phyloP scores from a whole-genome alignment of 2,329 filamentous ascomycete genomes.

The Helotiales sp. region DNA sequence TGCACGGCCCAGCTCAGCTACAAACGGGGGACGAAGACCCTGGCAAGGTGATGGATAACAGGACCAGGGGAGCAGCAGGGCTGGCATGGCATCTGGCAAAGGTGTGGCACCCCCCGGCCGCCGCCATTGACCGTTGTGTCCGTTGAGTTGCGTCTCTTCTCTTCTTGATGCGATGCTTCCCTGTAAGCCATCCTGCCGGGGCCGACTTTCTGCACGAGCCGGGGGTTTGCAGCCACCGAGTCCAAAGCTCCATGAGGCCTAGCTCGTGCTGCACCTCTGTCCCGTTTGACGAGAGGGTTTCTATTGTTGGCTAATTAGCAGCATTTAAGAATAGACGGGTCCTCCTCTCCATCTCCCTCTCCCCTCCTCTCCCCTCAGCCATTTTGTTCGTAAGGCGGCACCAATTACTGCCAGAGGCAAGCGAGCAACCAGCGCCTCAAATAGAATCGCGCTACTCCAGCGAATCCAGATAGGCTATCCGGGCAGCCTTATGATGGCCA shows the following conservation, averaged over 20 bases:
- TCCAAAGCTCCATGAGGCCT: conserved; percentile 15
- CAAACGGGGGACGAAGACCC: conserved; percentile 26
- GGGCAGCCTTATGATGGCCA: conserved; percentile 28
- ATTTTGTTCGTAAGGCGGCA: conserved; percentile 28
- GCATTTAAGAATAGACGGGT: conserved; percentile 35
- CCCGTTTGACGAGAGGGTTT: conserved; percentile 11
- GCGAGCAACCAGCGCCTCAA: conserved; percentile 23
- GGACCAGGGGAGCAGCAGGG: conserved; percentile 19
- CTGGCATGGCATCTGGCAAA: background rate
- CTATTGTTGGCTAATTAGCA: conserved; percentile 35
- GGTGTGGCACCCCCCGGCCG: conserved; percentile 14
- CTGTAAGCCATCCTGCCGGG: conserved; percentile 31
- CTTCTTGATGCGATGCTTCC: background rate
- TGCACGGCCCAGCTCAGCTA: conserved; percentile 34
- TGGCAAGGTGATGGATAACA: conserved; percentile 22
- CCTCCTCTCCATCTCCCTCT: no score
- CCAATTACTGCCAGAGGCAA: conserved; percentile 13
- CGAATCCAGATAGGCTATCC: conserved; percentile 23
- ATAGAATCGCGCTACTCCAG: conserved; percentile 34
- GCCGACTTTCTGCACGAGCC: conserved; percentile 26
- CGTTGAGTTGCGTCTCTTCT: conserved; percentile 14
- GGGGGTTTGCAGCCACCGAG: conserved; percentile 9
- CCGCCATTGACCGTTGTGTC: conserved; percentile 26
- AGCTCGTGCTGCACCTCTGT: conserved; percentile 15
- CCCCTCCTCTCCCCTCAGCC: no score